Conservation (phyloP, 768 basidiomycete species). For the Agrocybe pediades region DNA sequence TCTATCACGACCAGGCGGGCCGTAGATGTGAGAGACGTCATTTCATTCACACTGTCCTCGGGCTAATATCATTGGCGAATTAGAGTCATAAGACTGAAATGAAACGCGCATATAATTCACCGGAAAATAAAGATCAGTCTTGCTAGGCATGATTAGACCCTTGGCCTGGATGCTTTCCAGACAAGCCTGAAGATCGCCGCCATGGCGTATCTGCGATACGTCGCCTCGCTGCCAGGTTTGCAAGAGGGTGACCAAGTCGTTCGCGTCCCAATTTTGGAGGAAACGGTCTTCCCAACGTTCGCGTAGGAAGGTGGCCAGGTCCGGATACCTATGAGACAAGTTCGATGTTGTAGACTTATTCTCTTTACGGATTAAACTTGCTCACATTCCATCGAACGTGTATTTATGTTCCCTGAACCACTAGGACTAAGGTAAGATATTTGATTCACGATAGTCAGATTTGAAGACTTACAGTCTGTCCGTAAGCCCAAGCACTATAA, state of each 20-base stretch:
- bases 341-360: neutral
- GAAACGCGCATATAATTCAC: slow-evolving; percentile 25
- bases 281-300: slow-evolving; percentile 51
- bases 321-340: slow-evolving; percentile 37
- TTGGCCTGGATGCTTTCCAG: slow-evolving; percentile 48
- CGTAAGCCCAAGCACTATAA: slow-evolving; percentile 62
- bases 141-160: slow-evolving; percentile 59
- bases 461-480: slow-evolving; percentile 43
- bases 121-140: slow-evolving; percentile 61
- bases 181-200: slow-evolving; percentile 41
- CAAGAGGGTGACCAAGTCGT: slow-evolving; percentile 50
- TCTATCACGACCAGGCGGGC: slow-evolving; percentile 53
- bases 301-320: slow-evolving; percentile 50
- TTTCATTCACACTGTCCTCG: slow-evolving; percentile 54
- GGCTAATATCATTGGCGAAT: slow-evolving; percentile 37
- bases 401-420: slow-evolving; percentile 56
- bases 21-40: slow-evolving; percentile 39
- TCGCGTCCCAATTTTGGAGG: slow-evolving; percentile 51
- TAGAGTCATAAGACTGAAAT: neutral
- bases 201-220: slow-evolving; percentile 44
- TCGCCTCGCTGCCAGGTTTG: slow-evolving; percentile 54
- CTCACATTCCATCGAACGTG: slow-evolving; percentile 42
- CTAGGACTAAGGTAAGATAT: slow-evolving; percentile 26
- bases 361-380: neutral
- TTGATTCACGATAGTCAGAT: neutral